Conservation (phyloP, 2,329 filamentous ascomycete genomes). For the Bertia moriformis region DNA sequence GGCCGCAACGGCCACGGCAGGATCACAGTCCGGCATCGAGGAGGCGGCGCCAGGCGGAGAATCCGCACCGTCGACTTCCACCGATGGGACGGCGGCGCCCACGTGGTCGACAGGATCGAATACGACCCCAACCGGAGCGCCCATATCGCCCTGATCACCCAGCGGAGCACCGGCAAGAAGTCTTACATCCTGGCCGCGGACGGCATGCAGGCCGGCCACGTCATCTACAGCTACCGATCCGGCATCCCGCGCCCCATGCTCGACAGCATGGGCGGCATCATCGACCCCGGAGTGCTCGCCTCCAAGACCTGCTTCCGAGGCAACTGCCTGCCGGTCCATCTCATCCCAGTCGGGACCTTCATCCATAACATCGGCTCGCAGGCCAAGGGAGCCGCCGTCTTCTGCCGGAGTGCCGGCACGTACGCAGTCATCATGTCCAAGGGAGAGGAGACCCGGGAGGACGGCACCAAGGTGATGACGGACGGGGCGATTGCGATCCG, state of each 20-base stretch:
- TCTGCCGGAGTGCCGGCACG: constrained; percentile 89
- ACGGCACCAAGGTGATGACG: constrained; percentile 45
- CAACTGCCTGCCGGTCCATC: constrained; percentile 87
- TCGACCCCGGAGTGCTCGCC: constrained; percentile 91
- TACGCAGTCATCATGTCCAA: constrained; percentile 81
- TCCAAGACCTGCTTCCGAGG: constrained; percentile 86
- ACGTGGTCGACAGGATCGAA: constrained; percentile 84
- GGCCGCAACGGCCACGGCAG: constrained; percentile 77
- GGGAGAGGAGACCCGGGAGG: constrained; percentile 56
- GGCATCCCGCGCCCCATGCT: constrained; percentile 80
- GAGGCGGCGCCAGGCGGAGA: constrained; percentile 79
- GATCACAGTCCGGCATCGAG: constrained; percentile 80
- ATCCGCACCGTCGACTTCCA: constrained; percentile 86
- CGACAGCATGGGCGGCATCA: constrained; percentile 76
- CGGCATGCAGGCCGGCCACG: constrained; percentile 79
- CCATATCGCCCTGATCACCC: constrained; percentile 77
- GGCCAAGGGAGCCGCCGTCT: constrained; percentile 62
- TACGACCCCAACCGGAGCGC: constrained; percentile 88
- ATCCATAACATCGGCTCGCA: constrained; percentile 79
- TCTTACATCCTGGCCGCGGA: constrained; percentile 93
- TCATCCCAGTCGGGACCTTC: constrained; percentile 84
- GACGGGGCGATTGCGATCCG: constrained; percentile 70
- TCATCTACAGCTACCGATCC: constrained; percentile 77
- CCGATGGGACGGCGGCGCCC: constrained; percentile 64
- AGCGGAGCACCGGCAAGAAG: constrained; percentile 58